These are phyloP conservation scores for Phytophthora parvispora DNA, from an alignment of 352 stramenopile species.

Conservation along the genomic window DNA sequence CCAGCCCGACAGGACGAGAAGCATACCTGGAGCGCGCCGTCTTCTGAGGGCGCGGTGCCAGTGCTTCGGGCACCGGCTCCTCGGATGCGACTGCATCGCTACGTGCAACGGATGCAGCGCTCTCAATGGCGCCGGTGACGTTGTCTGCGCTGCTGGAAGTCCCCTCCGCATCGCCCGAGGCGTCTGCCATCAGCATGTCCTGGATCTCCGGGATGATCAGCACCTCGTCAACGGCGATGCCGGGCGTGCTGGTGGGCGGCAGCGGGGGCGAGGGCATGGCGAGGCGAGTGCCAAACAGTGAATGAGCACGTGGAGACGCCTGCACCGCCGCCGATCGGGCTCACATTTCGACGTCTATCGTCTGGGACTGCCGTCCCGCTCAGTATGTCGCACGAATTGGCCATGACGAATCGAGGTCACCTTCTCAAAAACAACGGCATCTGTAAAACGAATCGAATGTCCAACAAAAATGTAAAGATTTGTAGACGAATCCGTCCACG, in stretches of 20 bases:
- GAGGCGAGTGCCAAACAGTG: background rate
- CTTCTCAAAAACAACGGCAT: too few relatives aligned
- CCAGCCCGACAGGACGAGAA: conserved; percentile 88
- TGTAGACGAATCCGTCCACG: too few relatives aligned
- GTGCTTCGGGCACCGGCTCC: too few relatives aligned
- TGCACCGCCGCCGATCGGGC: background rate
- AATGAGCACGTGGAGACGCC: background rate
- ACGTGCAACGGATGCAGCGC: too few relatives aligned
- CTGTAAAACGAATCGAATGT: too few relatives aligned
- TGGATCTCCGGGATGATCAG: conserved; percentile 20
- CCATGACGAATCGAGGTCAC: background rate
- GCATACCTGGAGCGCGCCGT: too few relatives aligned
- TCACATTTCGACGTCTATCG: background rate
- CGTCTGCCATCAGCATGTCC: conserved; percentile 5
- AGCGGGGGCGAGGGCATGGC: conserved; percentile 3
- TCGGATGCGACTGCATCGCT: too few relatives aligned
- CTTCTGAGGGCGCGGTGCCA: too few relatives aligned
- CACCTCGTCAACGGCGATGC: conserved; percentile 14
- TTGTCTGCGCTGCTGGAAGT: background rate
- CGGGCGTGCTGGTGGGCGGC: background rate
- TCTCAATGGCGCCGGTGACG: too few relatives aligned
- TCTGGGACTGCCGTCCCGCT: background rate
- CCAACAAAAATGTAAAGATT: too few relatives aligned
- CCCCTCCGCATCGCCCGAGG: background rate
- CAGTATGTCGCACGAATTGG: background rate